Evolutionary conservation across 805 yeast genomes (phyloP).

Genomic region (Cyberlindnera nakhonratchasimensis): DNA sequence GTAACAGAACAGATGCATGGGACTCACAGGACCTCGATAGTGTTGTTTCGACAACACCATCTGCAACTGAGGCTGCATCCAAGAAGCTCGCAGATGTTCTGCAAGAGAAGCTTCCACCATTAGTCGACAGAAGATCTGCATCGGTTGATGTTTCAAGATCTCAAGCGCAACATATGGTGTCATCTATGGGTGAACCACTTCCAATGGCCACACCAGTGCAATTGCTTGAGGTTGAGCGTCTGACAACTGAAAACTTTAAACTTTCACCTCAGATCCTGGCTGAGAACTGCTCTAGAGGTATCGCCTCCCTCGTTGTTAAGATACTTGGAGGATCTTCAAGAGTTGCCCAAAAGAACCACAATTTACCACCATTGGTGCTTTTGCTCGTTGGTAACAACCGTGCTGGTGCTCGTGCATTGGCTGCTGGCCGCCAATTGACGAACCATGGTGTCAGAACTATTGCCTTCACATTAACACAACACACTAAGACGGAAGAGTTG

Average conservation of each 20-base stretch:
- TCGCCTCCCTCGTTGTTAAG: slow-evolving; percentile 54
- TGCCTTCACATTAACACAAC: slow-evolving; percentile 18
- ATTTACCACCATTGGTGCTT: slow-evolving; percentile 74
- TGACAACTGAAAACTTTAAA: slow-evolving; percentile 51
- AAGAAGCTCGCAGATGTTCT: slow-evolving; percentile 9
- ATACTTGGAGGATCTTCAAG: slow-evolving; percentile 70
- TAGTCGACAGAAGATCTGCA: slow-evolving; percentile 11
- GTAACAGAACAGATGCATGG: slow-evolving; percentile 18
- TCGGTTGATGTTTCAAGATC: slow-evolving; percentile 10
- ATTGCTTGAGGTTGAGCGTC: slow-evolving; percentile 67
- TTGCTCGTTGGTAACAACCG: slow-evolving; percentile 69
- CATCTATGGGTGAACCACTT: slow-evolving; percentile 30
- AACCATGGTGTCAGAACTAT: slow-evolving; percentile 72
- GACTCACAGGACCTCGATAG: slow-evolving; percentile 10
- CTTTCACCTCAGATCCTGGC: slow-evolving; percentile 42
- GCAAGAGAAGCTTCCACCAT: slow-evolving; percentile 1
- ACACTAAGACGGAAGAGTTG: slow-evolving; percentile 20
- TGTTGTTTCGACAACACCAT: slow-evolving; percentile 11
- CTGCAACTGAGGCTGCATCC: slow-evolving; percentile 11
- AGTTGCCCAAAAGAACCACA: slow-evolving; percentile 62
- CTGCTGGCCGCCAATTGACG: slow-evolving; percentile 73
- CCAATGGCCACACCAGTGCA: slow-evolving; percentile 77
- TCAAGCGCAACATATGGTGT: slow-evolving; percentile 7
- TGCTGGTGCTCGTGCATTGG: slow-evolving; percentile 72
- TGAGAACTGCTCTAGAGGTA: slow-evolving; percentile 69